Evolutionary conservation across 164 flowering plant genomes (phyloP).

Genomic region (Annona squamosa): DNA sequence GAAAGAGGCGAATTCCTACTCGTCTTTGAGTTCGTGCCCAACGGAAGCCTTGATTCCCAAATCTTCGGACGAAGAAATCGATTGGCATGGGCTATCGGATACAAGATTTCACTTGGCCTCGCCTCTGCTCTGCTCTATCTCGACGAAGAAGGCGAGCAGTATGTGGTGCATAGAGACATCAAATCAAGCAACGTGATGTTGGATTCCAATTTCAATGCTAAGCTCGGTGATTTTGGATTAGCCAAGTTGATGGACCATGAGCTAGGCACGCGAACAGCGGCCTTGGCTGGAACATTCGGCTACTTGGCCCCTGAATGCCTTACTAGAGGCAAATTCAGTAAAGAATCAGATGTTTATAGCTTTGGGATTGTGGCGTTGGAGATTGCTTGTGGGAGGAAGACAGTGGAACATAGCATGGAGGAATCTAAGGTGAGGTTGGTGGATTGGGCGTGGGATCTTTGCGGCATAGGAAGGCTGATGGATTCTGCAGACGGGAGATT

Average conservation of each 20-base stretch:
- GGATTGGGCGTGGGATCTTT: constrained; percentile 40
- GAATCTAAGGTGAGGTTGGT: constrained; percentile 20
- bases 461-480: constrained; percentile 22
- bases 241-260: constrained; percentile 6
- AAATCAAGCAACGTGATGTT: constrained; percentile 54
- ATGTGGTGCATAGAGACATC: constrained; percentile 44
- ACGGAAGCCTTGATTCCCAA: constrained; percentile 38
- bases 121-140: constrained; percentile 23
- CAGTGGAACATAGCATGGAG: constrained; percentile 10
- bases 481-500: constrained; percentile 25
- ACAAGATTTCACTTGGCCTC: constrained; percentile 5
- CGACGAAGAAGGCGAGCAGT: constrained; percentile 38
- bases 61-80: constrained; percentile 20
- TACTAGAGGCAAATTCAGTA: constrained; percentile 32
- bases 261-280: constrained; percentile 15
- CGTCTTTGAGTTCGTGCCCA: constrained; percentile 39
- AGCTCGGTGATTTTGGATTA: constrained; percentile 8
- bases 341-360: constrained; percentile 45
- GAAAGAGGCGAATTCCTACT: constrained; percentile 15
- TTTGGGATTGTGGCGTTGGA: constrained; percentile 44
- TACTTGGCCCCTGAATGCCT: constrained; percentile 47
- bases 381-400: constrained; percentile 35
- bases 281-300: constrained; percentile 43
- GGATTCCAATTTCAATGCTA: constrained; percentile 16
- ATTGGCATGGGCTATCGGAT: constrained; percentile 12